These are phyloP conservation scores for Solanum rostratum DNA, from an alignment of 257 asterid species.

Conservation along the genomic window DNA sequence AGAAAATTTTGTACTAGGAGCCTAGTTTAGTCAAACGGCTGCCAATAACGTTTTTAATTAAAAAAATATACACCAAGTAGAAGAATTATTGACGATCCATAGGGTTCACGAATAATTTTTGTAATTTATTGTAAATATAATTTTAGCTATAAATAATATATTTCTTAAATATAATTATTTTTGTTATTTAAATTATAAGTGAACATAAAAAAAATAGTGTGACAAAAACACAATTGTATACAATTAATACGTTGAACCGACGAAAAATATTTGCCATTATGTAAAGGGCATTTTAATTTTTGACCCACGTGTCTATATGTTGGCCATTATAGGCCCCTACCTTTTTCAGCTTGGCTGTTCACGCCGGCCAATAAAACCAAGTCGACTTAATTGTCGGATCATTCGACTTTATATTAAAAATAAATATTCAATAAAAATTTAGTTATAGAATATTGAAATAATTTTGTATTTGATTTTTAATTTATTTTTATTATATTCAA, in stretches of 20 bases:
- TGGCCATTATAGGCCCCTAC: background rate
- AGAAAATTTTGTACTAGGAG: background rate
- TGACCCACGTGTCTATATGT: background rate
- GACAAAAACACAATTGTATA: background rate
- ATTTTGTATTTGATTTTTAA: too few relatives aligned
- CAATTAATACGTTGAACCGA: background rate
- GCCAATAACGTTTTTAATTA: background rate
- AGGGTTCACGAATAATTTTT: background rate
- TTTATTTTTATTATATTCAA: too few relatives aligned
- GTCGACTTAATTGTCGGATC: background rate
- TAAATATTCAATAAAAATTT: too few relatives aligned
- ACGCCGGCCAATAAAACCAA: background rate
- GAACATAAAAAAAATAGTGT: background rate
- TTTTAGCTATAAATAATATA: background rate
- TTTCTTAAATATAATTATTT: background rate
- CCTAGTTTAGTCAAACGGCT: background rate
- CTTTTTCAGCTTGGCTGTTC: background rate
- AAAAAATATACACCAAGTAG: background rate
- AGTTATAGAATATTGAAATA: too few relatives aligned
- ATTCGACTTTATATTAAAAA: too few relatives aligned
- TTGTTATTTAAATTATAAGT: background rate
- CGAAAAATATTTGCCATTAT: background rate
- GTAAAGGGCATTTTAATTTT: background rate
- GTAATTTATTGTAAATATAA: background rate
- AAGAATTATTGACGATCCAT: background rate